Evolutionary conservation across 768 basidiomycete species (phyloP), one percentile per base, ranked within the genome.

Genomic region (Rhodotorula babjevae): DNA sequence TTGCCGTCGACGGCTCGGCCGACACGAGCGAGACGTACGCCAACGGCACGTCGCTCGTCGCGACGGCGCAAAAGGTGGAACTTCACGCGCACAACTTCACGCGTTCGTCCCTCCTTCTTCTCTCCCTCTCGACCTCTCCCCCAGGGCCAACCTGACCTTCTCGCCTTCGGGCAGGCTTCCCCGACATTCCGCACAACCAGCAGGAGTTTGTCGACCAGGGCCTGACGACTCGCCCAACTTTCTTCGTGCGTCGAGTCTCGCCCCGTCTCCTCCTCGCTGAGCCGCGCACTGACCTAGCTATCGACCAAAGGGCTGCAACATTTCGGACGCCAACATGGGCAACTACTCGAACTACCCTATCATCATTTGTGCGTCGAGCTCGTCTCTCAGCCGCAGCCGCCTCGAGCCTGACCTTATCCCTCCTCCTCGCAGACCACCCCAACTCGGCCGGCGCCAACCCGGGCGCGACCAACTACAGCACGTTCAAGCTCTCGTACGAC

Each of bases 171-270:
- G 36, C 36, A 36, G 36, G 36, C 2, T 77, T 77, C 69, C 74
- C 74, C 15, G 69, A 65, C 0, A 63, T 81, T 78, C 40, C 75
- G 19, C 33, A 57, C 1, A 58, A 82, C 16, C 76, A 83, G 0
- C 83, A 83, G 7, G 83, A 83, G 21, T 90, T 89, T 79, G 78
- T 88, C 49, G 79, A 81, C 3, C 85, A 84, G 10, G 88, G 89
- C 49, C 84, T 90, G 2, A 90, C 87, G 77, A 82, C 81, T 58
- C 85, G 88, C 40, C 86, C 90, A 5, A 89, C 89, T 0, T 91
- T 92, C 82, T 92, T 91, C 81, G 91, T 68, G 50, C 50, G 50
- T 52, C 25, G 2, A 11, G 1, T 25, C 25, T 11, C 12, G 11
- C 2, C 25, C 50, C 12, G 10, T 23, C 50, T 52, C 50, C 11